Percentiles rank a stretch among this genome's conserved stretches.
These are phyloP conservation scores for Sclerotinia minor DNA, from an alignment of 2,329 filamentous ascomycete genomes.

Conservation along the genomic window DNA sequence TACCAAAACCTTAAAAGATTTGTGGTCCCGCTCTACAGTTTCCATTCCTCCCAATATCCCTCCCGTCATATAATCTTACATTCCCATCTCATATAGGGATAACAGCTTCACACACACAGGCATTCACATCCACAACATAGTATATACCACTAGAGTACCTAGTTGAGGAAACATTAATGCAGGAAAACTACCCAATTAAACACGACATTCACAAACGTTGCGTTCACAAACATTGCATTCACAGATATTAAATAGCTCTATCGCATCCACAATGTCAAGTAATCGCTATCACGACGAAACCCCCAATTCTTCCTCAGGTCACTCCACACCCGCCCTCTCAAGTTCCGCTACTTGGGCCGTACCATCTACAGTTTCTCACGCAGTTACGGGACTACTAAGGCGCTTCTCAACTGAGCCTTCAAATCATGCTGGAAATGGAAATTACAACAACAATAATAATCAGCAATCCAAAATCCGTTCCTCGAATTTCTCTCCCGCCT, in stretches of 20 bases:
- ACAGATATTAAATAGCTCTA: not conserved
- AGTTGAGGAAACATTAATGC: constrained; percentile 4
- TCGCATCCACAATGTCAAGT: constrained; percentile 12
- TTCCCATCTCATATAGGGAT: not conserved
- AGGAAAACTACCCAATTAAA: not conserved
- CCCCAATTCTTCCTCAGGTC: constrained; percentile 32
- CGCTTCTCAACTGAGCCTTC: constrained; percentile 59
- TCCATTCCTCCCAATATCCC: not conserved
- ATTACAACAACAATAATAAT: constrained; percentile 28
- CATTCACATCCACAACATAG: not conserved
- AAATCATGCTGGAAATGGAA: not conserved
- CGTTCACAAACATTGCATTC: too few species aligned
- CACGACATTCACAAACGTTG: not conserved
- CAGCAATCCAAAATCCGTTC: constrained; percentile 24
- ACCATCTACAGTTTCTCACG: constrained; percentile 51
- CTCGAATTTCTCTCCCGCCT: not conserved
- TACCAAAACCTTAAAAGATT: not conserved
- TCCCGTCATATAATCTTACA: not conserved
- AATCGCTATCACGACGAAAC: constrained; percentile 27
- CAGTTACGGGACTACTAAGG: constrained; percentile 64
- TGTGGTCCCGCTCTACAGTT: too few species aligned
- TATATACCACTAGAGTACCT: too few species aligned
- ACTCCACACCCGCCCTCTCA: constrained; percentile 42
- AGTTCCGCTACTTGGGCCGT: constrained; percentile 47
- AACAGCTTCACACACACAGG: not conserved